Evolutionary conservation across 331 rosid genomes (phyloP), one percentile per base, ranked within the genome.

Genomic region (Acacia concinna): DNA sequence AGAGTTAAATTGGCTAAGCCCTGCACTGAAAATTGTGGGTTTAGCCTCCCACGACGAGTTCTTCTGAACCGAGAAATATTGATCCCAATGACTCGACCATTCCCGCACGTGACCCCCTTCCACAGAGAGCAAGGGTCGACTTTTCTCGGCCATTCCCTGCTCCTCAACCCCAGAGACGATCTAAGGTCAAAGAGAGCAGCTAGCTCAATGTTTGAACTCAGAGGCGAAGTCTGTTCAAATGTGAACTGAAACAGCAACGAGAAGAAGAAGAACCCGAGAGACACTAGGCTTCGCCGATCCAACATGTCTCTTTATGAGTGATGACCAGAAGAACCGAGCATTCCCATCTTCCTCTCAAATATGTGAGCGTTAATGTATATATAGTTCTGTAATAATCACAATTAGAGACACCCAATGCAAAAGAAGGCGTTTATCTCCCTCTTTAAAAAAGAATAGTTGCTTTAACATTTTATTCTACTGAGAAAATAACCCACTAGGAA

Each of bases 121-220:
- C 99, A 96, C 47, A 5, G 51, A 59, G 76, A 15, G 80, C 99
- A 96, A 4, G 98, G 97, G 44, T 90, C 88, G 9, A 76, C 74
- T 80, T 90, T 96, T 62, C 37, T 77, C 1, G 96, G 97, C 99
- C 99, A 96, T 81, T 93, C 84, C 68, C 63, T 85, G 21, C 87
- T 82, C 72, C 90, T 89, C 72, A 96, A 83, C 37, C 93, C 98
- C 84, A 96, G 77, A 23, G 99, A 89, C 1, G 97, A 82, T 59
- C 99, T 94, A 79, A 96, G 97, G 54, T 68, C 86, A 43, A 69
- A 69, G 35, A 69, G 74, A 2, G 57, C 54, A 69, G 56, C 35
- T 23, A 10, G 74, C 56, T 69, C 74, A 13, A 18, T 43, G 56
- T 2, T 8, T 25, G 74, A 69, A 43, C 37, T 43, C 37, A 69